Evolutionary conservation across 1,139 yeast genomes (phyloP), one percentile per base, ranked within the genome.

Genomic region (Candida sanyaensis): DNA sequence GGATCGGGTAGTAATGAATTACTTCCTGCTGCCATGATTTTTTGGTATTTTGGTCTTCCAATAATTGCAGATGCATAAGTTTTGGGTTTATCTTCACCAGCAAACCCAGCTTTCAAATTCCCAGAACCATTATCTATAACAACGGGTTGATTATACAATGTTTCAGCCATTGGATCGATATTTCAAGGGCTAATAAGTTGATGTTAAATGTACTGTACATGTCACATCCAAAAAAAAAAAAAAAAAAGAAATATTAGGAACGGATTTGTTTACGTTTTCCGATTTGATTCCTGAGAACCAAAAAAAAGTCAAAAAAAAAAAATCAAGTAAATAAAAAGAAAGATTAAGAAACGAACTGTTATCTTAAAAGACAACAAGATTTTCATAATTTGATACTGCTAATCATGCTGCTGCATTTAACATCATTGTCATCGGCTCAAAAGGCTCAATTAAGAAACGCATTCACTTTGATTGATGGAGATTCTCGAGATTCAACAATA

Each of bases 61-160:
- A 90, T 77, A 21, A 88, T 69, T 32, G 77, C 68, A 3, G 81
- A 67, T 36, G 69, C 70, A 52, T 70, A 77, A 37, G 81, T 65
- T 56, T 81, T 78, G 3, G 98, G 98, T 55, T 75, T 78, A 48
- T 89, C 95, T 56, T 88, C 95, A 13, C 97, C 97, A 1, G 97
- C 96, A 67, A 92, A 88, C 1, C 98, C 98, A 0, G 96, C 91
- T 62, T 90, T 88, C 48, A 91, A 74, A 43, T 80, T 78, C 1
- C 96, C 96, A 4, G 96, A 86, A n/a, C 98, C 98, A 71, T 89
- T 90, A 65, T 92, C 98, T 32, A 92, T 76, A 34, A 92, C 97
- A 42, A 92, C 82, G 2, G 97, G 97, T 66, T 92, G 97, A 66
- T 91, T 92, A 52, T 75, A 75, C 41, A 75, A 63, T 23, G 43